These are phyloP conservation scores for Neofusicoccum ribis DNA, from an alignment of 2,329 filamentous ascomycete species.

Conservation along the genomic window DNA sequence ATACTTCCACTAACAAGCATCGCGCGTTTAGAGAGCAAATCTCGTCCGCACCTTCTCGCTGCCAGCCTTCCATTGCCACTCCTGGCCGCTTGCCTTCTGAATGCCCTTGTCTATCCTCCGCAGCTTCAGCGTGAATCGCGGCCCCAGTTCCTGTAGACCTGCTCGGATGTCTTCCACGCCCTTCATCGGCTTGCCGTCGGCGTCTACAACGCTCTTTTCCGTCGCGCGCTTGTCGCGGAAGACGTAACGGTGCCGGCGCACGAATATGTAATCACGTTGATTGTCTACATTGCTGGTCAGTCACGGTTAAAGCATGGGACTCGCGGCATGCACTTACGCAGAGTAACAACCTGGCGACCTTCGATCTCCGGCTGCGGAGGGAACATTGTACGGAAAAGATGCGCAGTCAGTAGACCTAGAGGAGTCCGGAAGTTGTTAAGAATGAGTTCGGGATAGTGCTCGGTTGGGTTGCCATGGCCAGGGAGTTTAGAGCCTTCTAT, in stretches of 20 bases:
- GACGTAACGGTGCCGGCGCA: constrained; percentile 85
- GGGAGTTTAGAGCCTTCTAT: constrained; percentile 83
- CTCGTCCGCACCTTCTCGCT: constrained; percentile 94
- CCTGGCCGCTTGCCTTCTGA: constrained; percentile 70
- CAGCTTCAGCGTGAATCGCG: constrained; percentile 81
- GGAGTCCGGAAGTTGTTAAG: constrained; percentile 96
- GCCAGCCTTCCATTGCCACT: constrained; percentile 95
- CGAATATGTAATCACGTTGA: constrained; percentile 94
- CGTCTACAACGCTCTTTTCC: constrained; percentile 80
- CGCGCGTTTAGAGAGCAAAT: constrained; percentile 73
- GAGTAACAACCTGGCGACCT: constrained; percentile 84
- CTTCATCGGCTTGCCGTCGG: constrained; percentile 79
- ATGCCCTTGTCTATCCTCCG: constrained; percentile 90
- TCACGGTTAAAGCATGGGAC: neutral
- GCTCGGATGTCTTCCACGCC: constrained; percentile 84
- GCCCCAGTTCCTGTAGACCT: constrained; percentile 87
- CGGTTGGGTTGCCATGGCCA: constrained; percentile 86
- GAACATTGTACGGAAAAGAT: constrained; percentile 78
- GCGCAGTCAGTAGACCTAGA: constrained; percentile 79
- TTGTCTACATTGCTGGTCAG: constrained; percentile 56
- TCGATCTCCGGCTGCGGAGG: constrained; percentile 79
- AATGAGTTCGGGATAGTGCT: constrained; percentile 85
- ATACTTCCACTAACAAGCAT: neutral
- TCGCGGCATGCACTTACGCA: constrained; percentile 46
- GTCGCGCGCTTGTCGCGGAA: constrained; percentile 85